Conservation (phyloP, 1,284 basidiomycete genomes). For the Malassezia slooffiae region DNA sequence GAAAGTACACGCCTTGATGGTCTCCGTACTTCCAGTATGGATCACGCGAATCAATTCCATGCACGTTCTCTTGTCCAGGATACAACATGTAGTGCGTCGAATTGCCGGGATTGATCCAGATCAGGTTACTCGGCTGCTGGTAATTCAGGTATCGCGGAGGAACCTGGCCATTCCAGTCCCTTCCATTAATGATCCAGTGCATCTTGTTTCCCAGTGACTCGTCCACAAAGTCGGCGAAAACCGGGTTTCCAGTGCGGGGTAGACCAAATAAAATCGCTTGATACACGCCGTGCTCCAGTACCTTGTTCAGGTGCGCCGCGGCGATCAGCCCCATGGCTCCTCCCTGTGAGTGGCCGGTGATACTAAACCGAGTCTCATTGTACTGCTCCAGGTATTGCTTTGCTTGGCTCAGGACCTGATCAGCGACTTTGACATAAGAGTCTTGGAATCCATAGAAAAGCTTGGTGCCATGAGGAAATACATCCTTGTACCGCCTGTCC, state of each 20-base stretch:
- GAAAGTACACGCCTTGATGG: slow-evolving; percentile 34
- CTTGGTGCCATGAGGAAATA: slow-evolving; percentile 16
- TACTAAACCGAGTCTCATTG: slow-evolving; percentile 19
- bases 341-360: slow-evolving; percentile 35
- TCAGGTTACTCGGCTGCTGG: slow-evolving; percentile 26
- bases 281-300: slow-evolving; percentile 16
- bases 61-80: slow-evolving; percentile 36
- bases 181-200: slow-evolving; percentile 26
- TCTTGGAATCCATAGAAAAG: slow-evolving; percentile 34
- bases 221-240: slow-evolving; percentile 28
- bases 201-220: slow-evolving; percentile 17
- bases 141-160: slow-evolving; percentile 22
- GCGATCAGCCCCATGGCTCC: slow-evolving; percentile 30
- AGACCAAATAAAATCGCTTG: slow-evolving; percentile 26
- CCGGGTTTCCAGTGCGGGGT: slow-evolving; percentile 25
- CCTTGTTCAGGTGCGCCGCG: slow-evolving; percentile 23
- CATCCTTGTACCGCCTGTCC: slow-evolving; percentile 19
- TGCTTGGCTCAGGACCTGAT: slow-evolving; percentile 21
- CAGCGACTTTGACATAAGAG: slow-evolving; percentile 24
- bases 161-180: slow-evolving; percentile 25
- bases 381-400: slow-evolving; percentile 19
- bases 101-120: slow-evolving; percentile 33
- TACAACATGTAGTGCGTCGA: slow-evolving; percentile 21
- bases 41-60: slow-evolving; percentile 24
- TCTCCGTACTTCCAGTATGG: slow-evolving; percentile 18